Evolutionary conservation across 306 rosid genomes (phyloP).

Genomic region (Fragaria ananassa): DNA sequence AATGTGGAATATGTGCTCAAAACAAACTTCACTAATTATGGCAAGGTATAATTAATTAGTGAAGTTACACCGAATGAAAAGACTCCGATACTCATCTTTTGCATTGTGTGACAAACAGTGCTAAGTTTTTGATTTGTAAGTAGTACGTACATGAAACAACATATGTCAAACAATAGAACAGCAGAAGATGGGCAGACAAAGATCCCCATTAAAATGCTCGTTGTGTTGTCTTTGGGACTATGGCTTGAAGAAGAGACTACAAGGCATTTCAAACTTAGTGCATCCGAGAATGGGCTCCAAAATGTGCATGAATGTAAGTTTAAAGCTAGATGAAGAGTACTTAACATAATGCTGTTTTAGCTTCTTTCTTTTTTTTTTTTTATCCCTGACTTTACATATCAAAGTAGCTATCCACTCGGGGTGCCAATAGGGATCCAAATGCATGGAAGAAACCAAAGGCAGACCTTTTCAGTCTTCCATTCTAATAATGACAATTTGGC

Average conservation of each 20-base stretch:
- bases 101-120: too few relatives aligned
- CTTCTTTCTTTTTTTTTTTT: not conserved
- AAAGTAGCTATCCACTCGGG: slow-evolving; percentile 20
- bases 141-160: too few relatives aligned
- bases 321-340: not conserved
- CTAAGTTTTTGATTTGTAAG: too few relatives aligned
- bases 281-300: not conserved
- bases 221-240: too few relatives aligned
- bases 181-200: too few relatives aligned
- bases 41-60: slow-evolving; percentile 14
- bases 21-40: slow-evolving; percentile 27
- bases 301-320: too few relatives aligned
- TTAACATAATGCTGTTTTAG: not conserved
- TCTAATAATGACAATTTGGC: slow-evolving; percentile 52
- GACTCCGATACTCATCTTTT: too few relatives aligned
- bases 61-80: too few relatives aligned
- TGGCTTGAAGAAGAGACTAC: not conserved
- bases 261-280: not conserved
- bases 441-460: slow-evolving; percentile 81
- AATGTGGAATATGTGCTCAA: slow-evolving; percentile 32
- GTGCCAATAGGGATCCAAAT: slow-evolving; percentile 81
- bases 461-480: slow-evolving; percentile 46
- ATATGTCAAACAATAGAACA: too few relatives aligned
- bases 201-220: too few relatives aligned
- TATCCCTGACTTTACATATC: not conserved